Evolutionary conservation across 768 basidiomycete genomes (phyloP).

Genomic region (Collybia sp.): DNA sequence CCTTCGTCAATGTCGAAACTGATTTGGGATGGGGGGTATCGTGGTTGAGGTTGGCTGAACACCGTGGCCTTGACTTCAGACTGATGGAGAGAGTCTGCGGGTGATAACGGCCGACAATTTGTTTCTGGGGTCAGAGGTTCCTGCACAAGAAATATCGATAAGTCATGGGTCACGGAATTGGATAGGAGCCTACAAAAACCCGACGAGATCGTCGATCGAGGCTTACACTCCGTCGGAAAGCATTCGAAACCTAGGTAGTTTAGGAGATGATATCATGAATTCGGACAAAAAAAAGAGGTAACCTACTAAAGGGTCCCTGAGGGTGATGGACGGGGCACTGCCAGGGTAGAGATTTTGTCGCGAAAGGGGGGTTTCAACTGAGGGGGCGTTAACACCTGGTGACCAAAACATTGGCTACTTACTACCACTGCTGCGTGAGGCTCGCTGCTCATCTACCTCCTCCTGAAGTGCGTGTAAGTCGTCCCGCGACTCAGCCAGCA

Average conservation of each 20-base stretch:
- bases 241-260: slow-evolving; percentile 12
- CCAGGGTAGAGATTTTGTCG: slow-evolving; percentile 35
- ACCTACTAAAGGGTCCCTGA: slow-evolving; percentile 30
- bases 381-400: background rate
- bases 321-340: slow-evolving; percentile 37
- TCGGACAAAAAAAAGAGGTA: background rate
- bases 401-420: slow-evolving; percentile 4
- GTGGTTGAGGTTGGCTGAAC: slow-evolving; percentile 21
- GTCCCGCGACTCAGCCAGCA: slow-evolving; percentile 74
- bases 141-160: slow-evolving; percentile 12
- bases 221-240: slow-evolving; percentile 19
- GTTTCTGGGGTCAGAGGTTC: slow-evolving; percentile 44
- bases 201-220: slow-evolving; percentile 16
- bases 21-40: slow-evolving; percentile 25
- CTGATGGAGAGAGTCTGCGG: slow-evolving; percentile 27
- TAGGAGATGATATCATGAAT: background rate
- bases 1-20: slow-evolving; percentile 42
- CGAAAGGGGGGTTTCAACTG: slow-evolving; percentile 36
- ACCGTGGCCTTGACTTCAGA: slow-evolving; percentile 27
- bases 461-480: slow-evolving; percentile 65
- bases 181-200: slow-evolving; percentile 15
- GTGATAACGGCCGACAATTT: slow-evolving; percentile 36
- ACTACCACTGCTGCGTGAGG: slow-evolving; percentile 44
- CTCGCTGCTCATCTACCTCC: slow-evolving; percentile 72
- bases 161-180: background rate